A percentile compares a stretch with the other conserved stretches of the same genome.
Conservation (phyloP, 2,329 filamentous ascomycete genomes). For the Phialophora verrucosa region DNA sequence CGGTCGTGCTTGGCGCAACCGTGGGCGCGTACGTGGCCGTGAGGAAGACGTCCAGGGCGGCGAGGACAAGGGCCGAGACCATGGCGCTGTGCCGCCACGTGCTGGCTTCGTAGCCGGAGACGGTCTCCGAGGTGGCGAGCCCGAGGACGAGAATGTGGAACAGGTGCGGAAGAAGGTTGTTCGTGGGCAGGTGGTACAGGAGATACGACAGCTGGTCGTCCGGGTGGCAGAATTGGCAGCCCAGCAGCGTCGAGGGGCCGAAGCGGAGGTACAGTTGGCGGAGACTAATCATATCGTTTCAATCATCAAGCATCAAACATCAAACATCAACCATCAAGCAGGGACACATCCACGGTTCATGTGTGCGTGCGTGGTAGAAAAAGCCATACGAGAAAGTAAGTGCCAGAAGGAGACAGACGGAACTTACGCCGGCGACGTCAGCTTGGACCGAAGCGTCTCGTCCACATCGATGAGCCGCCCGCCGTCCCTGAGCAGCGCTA, state of each 20-base stretch:
- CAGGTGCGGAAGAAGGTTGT: constrained; percentile 77
- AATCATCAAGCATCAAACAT: not conserved
- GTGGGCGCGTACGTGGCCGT: constrained; percentile 67
- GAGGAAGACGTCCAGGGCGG: constrained; percentile 69
- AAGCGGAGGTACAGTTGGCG: constrained; percentile 78
- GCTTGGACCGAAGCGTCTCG: constrained; percentile 67
- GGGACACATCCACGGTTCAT: not conserved
- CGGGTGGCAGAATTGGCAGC: constrained; percentile 82
- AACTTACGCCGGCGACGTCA: constrained; percentile 73
- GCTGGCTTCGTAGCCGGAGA: constrained; percentile 63
- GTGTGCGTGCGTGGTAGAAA: not conserved
- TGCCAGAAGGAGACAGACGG: not conserved
- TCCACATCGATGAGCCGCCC: constrained; percentile 61
- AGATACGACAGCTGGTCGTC: constrained; percentile 74
- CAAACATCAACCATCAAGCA: not conserved
- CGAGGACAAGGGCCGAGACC: constrained; percentile 67
- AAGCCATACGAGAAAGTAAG: not conserved
- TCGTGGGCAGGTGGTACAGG: constrained; percentile 74
- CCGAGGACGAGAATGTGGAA: constrained; percentile 75
- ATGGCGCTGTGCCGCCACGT: constrained; percentile 58
- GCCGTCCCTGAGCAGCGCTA: constrained; percentile 55
- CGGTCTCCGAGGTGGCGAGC: constrained; percentile 70
- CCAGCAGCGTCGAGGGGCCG: constrained; percentile 73
- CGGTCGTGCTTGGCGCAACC: constrained; percentile 41
- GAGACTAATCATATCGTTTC: constrained; percentile 20